Percentiles rank a stretch among this genome's conserved stretches.
phyloP scores from a whole-genome alignment of 2,329 filamentous ascomycete genomes.

The Aspergillaceae sp. region DNA sequence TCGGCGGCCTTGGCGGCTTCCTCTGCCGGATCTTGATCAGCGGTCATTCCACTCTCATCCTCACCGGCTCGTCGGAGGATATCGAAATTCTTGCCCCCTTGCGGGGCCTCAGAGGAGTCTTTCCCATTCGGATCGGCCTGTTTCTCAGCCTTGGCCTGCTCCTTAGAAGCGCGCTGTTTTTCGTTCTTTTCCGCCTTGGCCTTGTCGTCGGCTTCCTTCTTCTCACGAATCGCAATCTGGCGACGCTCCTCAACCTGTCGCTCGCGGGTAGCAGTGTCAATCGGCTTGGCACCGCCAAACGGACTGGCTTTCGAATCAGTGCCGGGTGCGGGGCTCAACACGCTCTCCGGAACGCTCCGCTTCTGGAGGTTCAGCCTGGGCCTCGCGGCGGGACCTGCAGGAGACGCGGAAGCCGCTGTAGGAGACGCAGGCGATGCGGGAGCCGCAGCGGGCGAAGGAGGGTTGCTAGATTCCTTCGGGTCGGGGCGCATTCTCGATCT shows the following conservation, averaged over 20 bases:
- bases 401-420: slow-evolving; percentile 47
- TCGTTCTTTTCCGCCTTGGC: slow-evolving; percentile 62
- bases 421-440: slow-evolving; percentile 4
- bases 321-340: slow-evolving; percentile 37
- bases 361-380: slow-evolving; percentile 84
- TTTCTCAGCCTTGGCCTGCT: slow-evolving; percentile 30
- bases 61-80: slow-evolving; percentile 45
- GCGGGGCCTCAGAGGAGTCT: slow-evolving; percentile 31
- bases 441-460: slow-evolving; percentile 61
- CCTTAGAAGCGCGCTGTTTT: slow-evolving; percentile 47
- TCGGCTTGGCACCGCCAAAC: slow-evolving; percentile 87
- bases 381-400: slow-evolving; percentile 52
- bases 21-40: slow-evolving; percentile 45
- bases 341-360: slow-evolving; percentile 75
- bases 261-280: slow-evolving; percentile 85
- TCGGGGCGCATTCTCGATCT: slow-evolving; percentile 86
- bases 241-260: slow-evolving; percentile 85
- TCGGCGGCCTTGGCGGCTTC: slow-evolving; percentile 39
- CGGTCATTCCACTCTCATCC: slow-evolving; percentile 40
- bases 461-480: slow-evolving; percentile 64
- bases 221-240: slow-evolving; percentile 63
- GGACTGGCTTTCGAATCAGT: slow-evolving; percentile 76
- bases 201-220: slow-evolving; percentile 81
- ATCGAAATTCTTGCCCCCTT: slow-evolving; percentile 45
- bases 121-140: slow-evolving; percentile 34